A percentile compares a stretch with the other conserved stretches of the same genome.
Conservation (phyloP, 2,329 filamentous ascomycete genomes). For the Metarhizium brunneum region DNA sequence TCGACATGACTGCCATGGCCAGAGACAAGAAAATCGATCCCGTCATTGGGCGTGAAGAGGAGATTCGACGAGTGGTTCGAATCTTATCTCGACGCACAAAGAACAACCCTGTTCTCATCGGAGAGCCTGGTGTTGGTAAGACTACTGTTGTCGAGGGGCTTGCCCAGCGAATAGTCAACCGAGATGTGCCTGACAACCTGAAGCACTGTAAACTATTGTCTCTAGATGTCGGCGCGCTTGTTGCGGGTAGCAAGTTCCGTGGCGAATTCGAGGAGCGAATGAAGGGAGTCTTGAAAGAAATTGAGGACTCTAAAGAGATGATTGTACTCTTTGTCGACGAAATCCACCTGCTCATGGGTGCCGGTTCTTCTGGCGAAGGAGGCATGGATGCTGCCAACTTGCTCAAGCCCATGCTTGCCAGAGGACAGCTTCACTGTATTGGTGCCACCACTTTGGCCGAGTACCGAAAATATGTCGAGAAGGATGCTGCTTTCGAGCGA, state of each 20-base stretch:
- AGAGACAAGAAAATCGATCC: constrained; percentile 96
- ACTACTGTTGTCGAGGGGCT: constrained; percentile 96
- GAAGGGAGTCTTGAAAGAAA: constrained; percentile 98
- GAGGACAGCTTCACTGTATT: constrained; percentile 95
- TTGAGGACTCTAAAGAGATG: constrained; percentile 87
- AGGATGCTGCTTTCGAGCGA: constrained; percentile 94
- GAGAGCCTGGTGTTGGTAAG: constrained; percentile 96
- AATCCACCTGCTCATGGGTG: constrained; percentile 97
- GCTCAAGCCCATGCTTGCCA: constrained; percentile 94
- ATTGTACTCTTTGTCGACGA: constrained; percentile 98
- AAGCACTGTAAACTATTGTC: constrained; percentile 90
- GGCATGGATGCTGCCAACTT: constrained; percentile 98
- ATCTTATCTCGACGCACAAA: constrained; percentile 91
- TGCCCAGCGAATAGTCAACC: constrained; percentile 90
- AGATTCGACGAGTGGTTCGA: constrained; percentile 83
- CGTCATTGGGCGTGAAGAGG: constrained; percentile 92
- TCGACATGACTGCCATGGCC: constrained; percentile 95
- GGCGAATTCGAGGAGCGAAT: constrained; percentile 99
- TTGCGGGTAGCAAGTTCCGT: constrained; percentile 95
- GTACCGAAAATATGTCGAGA: constrained; percentile 98
- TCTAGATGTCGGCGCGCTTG: constrained; percentile 87
- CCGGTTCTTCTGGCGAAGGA: constrained; percentile 86
- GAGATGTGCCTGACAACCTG: constrained; percentile 91
- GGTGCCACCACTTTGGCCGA: constrained; percentile 91
- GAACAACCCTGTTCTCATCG: constrained; percentile 97